phyloP scores from a whole-genome alignment of 192 early-diverging fungal species.

The Umbelopsis sp. region DNA sequence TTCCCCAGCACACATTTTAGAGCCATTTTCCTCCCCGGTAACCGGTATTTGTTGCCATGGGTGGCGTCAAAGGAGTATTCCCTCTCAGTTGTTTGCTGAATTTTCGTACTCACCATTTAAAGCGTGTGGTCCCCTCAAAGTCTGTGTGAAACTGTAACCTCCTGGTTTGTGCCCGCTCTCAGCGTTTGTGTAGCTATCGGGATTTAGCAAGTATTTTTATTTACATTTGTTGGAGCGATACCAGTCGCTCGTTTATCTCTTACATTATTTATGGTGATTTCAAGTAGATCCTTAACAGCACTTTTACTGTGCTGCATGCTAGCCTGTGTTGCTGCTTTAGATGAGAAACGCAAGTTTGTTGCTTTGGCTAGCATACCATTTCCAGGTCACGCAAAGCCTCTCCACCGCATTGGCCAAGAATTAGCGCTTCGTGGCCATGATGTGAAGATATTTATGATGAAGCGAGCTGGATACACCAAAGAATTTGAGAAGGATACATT shows the following conservation, averaged over 20 bases:
- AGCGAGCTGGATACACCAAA: neutral
- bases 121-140: neutral
- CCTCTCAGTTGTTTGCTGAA: no score
- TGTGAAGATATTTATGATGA: constrained; percentile 7
- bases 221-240: neutral
- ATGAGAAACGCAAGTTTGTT: neutral
- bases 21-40: no score
- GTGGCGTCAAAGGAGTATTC: no score
- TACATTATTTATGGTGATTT: neutral
- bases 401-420: neutral
- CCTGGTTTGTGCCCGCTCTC: neutral
- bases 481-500: neutral
- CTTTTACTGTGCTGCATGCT: neutral
- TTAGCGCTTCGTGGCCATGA: neutral
- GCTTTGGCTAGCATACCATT: neutral
- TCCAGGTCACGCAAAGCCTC: neutral
- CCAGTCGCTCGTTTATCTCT: neutral
- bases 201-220: neutral
- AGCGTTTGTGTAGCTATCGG: constrained; percentile 10
- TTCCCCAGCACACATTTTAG: no score
- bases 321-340: neutral
- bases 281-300: neutral
- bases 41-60: no score
- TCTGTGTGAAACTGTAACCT: neutral
- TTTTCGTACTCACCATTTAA: neutral